Evolutionary conservation across 2,329 filamentous ascomycete genomes (phyloP).

Genomic region (Pseudocercospora ulei): DNA sequence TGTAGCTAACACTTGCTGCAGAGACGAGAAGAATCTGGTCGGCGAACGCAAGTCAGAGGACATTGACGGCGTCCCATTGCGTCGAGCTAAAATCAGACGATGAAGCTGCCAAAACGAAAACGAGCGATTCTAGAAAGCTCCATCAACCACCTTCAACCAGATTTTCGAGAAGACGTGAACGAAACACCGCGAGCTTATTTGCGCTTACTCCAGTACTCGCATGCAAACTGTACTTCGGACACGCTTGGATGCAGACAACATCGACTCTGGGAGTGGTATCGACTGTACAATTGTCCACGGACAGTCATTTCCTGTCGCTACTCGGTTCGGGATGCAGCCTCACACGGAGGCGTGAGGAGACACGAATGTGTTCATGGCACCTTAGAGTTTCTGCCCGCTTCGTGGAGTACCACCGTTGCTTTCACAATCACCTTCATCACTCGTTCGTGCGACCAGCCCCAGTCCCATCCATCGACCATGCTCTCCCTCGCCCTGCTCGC

Average conservation of each 20-base stretch:
- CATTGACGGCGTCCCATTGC: slow-evolving; percentile 2
- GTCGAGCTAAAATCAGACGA: slow-evolving; percentile 2
- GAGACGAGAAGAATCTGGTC: slow-evolving; percentile 11
- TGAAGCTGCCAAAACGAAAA: too few relatives aligned
- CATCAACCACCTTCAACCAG: slow-evolving; percentile 3
- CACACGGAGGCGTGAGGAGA: not conserved
- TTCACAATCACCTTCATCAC: not conserved
- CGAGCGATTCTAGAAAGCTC: too few relatives aligned
- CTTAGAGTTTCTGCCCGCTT: too few relatives aligned
- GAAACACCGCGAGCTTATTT: not conserved
- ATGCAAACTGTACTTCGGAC: not conserved
- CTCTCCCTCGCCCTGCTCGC: slow-evolving; percentile 10
- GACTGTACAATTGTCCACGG: too few relatives aligned
- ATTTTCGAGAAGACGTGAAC: slow-evolving; percentile 3
- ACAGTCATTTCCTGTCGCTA: too few relatives aligned
- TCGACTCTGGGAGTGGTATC: not conserved
- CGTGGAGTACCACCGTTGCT: not conserved
- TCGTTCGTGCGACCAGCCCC: not conserved
- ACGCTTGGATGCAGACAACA: not conserved
- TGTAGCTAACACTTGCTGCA: not conserved
- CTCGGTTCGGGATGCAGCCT: not conserved
- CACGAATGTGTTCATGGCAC: too few relatives aligned
- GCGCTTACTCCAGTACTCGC: not conserved
- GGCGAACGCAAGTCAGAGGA: slow-evolving; percentile 1
- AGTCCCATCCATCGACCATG: slow-evolving; percentile 12